These are phyloP conservation scores for Trichopus zeylanicus DNA, from an alignment of 116 monocot genomes.

Conservation along the genomic window DNA sequence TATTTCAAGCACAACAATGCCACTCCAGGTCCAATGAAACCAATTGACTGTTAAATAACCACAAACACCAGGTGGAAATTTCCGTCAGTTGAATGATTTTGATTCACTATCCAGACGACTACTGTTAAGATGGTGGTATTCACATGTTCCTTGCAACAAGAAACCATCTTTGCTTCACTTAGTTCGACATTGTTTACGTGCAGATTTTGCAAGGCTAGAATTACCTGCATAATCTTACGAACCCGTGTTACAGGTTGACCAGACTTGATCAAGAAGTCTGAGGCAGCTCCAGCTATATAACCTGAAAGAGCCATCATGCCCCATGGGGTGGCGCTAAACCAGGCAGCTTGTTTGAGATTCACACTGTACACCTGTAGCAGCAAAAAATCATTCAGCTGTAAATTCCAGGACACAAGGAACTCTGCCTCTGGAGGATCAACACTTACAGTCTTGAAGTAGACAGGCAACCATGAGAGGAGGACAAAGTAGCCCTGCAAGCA, in stretches of 20 bases:
- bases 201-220: too few species aligned
- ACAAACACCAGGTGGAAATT: neutral
- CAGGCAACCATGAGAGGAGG: conserved; percentile 92
- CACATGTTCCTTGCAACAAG: neutral
- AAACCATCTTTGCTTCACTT: neutral
- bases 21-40: conserved; percentile 78
- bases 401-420: neutral
- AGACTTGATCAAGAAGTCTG: conserved; percentile 73
- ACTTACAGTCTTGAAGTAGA: conserved; percentile 92
- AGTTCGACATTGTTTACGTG: neutral
- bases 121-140: neutral
- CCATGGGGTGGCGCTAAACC: conserved; percentile 95
- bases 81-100: neutral
- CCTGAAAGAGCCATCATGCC: conserved; percentile 84
- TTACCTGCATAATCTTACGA: conserved; percentile 88
- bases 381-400: neutral
- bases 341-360: conserved; percentile 89
- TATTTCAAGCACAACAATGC: conserved; percentile 68
- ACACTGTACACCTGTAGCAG: conserved; percentile 63
- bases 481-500: conserved; percentile 85
- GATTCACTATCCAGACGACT: neutral
- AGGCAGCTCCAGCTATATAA: conserved; percentile 66
- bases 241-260: conserved; percentile 43
- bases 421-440: neutral
- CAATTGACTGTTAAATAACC: conserved; percentile 60